A percentile compares a stretch with the other conserved stretches of the same genome.
Evolutionary conservation across 768 basidiomycete species (phyloP).

Genomic region (Phylloporus sp.): DNA sequence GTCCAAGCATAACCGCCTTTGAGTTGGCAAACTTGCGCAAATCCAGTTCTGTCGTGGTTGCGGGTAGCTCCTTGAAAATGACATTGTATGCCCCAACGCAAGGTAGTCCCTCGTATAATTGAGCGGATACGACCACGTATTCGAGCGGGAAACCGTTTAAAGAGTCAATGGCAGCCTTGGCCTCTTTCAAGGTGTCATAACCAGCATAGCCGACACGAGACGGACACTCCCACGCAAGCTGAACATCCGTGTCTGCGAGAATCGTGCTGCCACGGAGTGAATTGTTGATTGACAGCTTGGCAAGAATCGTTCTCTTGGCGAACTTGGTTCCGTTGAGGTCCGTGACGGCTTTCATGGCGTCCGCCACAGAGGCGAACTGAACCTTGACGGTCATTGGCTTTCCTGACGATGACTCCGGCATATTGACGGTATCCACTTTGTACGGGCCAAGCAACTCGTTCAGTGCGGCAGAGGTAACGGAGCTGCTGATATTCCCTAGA

Average conservation of each 20-base stretch:
- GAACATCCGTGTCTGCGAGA: slow-evolving; percentile 51
- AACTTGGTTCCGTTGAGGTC: slow-evolving; percentile 44
- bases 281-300: slow-evolving; percentile 42
- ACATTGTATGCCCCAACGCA: slow-evolving; percentile 57
- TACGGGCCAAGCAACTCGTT: slow-evolving; percentile 38
- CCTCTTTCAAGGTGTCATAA: slow-evolving; percentile 45
- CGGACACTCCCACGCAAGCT: slow-evolving; percentile 58
- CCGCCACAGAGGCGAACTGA: slow-evolving; percentile 42
- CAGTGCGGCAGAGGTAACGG: slow-evolving; percentile 34
- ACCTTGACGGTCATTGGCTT: slow-evolving; percentile 35
- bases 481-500: slow-evolving; percentile 45
- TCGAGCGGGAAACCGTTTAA: slow-evolving; percentile 36
- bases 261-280: slow-evolving; percentile 32
- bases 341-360: slow-evolving; percentile 50
- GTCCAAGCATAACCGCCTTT: slow-evolving; percentile 48
- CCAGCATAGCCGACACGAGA: slow-evolving; percentile 56
- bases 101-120: slow-evolving; percentile 52
- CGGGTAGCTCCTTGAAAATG: slow-evolving; percentile 51
- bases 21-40: slow-evolving; percentile 44
- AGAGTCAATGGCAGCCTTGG: slow-evolving; percentile 45
- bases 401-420: slow-evolving; percentile 23
- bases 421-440: slow-evolving; percentile 36
- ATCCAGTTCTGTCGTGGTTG: slow-evolving; percentile 36
- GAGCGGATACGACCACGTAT: slow-evolving; percentile 42
- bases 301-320: slow-evolving; percentile 38